Evolutionary conservation across 257 asterid genomes (phyloP).

Genomic region (Salvia splendens): DNA sequence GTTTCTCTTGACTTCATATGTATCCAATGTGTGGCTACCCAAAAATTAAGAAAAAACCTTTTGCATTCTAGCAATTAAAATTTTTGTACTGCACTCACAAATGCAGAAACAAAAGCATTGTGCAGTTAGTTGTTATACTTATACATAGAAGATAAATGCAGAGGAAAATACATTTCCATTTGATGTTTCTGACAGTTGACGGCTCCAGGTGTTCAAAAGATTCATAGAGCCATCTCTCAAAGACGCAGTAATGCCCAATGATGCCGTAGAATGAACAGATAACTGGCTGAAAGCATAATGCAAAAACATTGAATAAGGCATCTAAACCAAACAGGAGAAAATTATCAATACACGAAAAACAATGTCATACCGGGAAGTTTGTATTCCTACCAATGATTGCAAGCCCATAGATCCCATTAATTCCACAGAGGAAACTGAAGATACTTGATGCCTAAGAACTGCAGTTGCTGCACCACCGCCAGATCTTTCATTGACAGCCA

Average conservation of each 20-base stretch:
- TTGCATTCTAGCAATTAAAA: background rate
- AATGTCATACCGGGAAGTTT: conserved; percentile 68
- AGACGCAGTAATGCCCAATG: conserved; percentile 78
- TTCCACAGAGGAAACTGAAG: conserved; percentile 75
- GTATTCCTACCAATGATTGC: conserved; percentile 78
- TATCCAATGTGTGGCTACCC: conserved; percentile 18
- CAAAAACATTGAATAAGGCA: conserved; percentile 25
- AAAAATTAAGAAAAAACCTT: background rate
- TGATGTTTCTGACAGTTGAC: conserved; percentile 76
- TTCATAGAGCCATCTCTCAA: conserved; percentile 86
- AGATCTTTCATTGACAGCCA: conserved; percentile 64
- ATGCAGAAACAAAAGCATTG: conserved; percentile 22
- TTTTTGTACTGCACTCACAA: background rate
- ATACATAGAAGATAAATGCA: conserved; percentile 13
- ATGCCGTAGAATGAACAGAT: conserved; percentile 78
- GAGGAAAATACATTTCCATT: conserved; percentile 67
- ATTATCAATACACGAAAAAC: conserved; percentile 11
- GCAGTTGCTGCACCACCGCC: conserved; percentile 88
- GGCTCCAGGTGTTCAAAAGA: conserved; percentile 89
- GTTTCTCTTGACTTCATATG: conserved; percentile 4
- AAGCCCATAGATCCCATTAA: conserved; percentile 76
- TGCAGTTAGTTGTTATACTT: background rate
- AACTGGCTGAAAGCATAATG: conserved; percentile 58
- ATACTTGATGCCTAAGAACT: conserved; percentile 70
- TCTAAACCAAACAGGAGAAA: conserved; percentile 12